Percentiles rank a stretch among this genome's conserved stretches.
phyloP scores from a whole-genome alignment of 306 rosid genomes.

The Amphicarpaea edgeworthii region DNA sequence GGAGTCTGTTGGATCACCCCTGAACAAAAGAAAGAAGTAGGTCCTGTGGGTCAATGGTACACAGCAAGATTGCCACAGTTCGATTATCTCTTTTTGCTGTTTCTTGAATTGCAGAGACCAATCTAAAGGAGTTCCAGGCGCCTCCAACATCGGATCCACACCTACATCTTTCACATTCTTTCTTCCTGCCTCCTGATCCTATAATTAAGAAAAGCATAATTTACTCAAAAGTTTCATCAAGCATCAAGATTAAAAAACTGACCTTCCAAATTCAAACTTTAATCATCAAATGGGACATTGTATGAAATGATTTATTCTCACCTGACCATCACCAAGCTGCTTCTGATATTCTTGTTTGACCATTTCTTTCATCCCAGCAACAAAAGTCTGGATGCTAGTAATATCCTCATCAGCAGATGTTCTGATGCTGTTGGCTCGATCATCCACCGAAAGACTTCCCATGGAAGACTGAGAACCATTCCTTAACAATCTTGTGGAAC shows the following conservation, averaged over 20 bases:
- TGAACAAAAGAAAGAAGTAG: slow-evolving; percentile 94
- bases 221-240: slow-evolving; percentile 23
- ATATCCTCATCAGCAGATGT: slow-evolving; percentile 75
- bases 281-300: slow-evolving; percentile 14
- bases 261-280: slow-evolving; percentile 24
- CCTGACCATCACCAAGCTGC: slow-evolving; percentile 75
- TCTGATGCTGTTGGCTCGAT: slow-evolving; percentile 54
- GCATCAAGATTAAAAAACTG: background rate
- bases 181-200: slow-evolving; percentile 61
- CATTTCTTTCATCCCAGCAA: slow-evolving; percentile 91
- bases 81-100: slow-evolving; percentile 76
- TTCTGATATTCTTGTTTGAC: slow-evolving; percentile 80
- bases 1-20: slow-evolving; percentile 89
- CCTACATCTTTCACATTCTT: slow-evolving; percentile 66
- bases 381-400: slow-evolving; percentile 88
- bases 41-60: slow-evolving; percentile 95
- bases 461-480: slow-evolving; percentile 82
- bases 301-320: slow-evolving; percentile 50
- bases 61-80: slow-evolving; percentile 88
- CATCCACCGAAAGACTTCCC: slow-evolving; percentile 75
- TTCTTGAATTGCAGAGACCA: slow-evolving; percentile 89
- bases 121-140: slow-evolving; percentile 60
- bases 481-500: slow-evolving; percentile 57
- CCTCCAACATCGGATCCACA: slow-evolving; percentile 67
- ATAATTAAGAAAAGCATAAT: slow-evolving; percentile 44